Base-by-base conservation (phyloP, 768 basidiomycete species). In the Hysterangium stoloniferum region DNA sequence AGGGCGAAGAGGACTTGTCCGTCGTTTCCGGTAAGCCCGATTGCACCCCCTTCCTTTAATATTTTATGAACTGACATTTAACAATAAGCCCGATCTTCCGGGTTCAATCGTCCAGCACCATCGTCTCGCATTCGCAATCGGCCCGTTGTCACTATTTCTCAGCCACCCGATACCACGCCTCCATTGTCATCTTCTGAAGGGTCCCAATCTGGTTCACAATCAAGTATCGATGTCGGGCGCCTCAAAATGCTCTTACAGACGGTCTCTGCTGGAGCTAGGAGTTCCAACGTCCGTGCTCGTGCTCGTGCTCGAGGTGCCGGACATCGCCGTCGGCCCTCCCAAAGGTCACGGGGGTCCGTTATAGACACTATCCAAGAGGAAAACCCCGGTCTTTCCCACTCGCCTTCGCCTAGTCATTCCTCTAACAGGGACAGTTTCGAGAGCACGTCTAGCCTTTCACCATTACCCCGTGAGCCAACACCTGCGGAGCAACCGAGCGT, bases 331-430 rank as follows among this genome's bases (percentile, higher is more conserved):
- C 77, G 85, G 1, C 75, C 79, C 44, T 86, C 84, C 1, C 74
- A 79, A 42, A 31, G 31, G 6, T 74, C 77, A 25, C 76, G 77
- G 17, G 72, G 75, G 7, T 82, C 82, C 11, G 74, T 86, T 0
- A 89, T 87, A 56, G 86, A 88, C 61, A 88, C 83, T 0, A 89
- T 90, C 42, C 74, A 86, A 49, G 87, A 90, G 57, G 88, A 89
- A 55, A 61, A 69, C 11, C 68, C 71, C 4, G 71, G 66, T 11
- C 45, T 60, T 24, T 59, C 52, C 7, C 58, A 57, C 17, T 69
- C 70, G 0, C 58, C 61, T 1, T 61, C 58, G 5, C 56, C 51
- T 17, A 6, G 6, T 43, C 19, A 13, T 31, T 33, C 11, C 45
- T 45, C 5, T 48, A 61, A 45, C 43, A 68, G 58, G 34, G 68